Percentiles rank a stretch among this genome's conserved stretches.
Conservation (phyloP, 306 rosid species). For the Lathyrus oleraceus region DNA sequence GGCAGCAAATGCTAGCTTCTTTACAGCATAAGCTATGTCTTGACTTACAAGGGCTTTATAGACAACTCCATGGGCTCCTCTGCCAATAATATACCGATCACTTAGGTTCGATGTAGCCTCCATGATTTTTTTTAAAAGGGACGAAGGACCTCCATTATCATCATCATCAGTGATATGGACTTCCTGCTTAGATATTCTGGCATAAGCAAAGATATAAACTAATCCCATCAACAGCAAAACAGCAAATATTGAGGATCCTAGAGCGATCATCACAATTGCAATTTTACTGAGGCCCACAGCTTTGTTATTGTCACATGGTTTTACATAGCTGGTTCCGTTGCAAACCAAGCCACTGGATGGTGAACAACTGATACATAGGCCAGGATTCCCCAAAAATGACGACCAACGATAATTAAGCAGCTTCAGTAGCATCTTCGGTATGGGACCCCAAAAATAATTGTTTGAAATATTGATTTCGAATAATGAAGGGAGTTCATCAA, state of each 20-base stretch:
- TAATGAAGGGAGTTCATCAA: constrained; percentile 51
- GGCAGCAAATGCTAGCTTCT: constrained; percentile 57
- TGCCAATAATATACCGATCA: constrained; percentile 62
- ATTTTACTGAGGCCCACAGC: constrained; percentile 25
- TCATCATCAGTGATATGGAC: constrained; percentile 19
- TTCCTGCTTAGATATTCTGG: constrained; percentile 39
- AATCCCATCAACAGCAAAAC: neutral
- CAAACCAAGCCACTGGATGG: constrained; percentile 42
- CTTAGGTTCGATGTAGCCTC: constrained; percentile 62
- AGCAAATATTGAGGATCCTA: constrained; percentile 54
- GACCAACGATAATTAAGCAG: constrained; percentile 44
- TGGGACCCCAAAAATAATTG: constrained; percentile 64
- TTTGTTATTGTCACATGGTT: constrained; percentile 42
- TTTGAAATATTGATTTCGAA: constrained; percentile 53
- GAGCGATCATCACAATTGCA: constrained; percentile 49
- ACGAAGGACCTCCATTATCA: constrained; percentile 45
- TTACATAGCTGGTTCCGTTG: constrained; percentile 34
- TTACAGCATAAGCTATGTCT: constrained; percentile 55
- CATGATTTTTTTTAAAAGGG: constrained; percentile 8
- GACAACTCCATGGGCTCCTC: constrained; percentile 85
- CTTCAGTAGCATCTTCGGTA: constrained; percentile 58
- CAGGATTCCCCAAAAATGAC: constrained; percentile 52
- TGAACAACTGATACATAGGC: constrained; percentile 53
- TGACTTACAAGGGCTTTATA: constrained; percentile 59
- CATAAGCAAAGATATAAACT: too few relatives aligned